phyloP scores from a whole-genome alignment of 2,329 filamentous ascomycete genomes.

The Penicillium digitatum region DNA sequence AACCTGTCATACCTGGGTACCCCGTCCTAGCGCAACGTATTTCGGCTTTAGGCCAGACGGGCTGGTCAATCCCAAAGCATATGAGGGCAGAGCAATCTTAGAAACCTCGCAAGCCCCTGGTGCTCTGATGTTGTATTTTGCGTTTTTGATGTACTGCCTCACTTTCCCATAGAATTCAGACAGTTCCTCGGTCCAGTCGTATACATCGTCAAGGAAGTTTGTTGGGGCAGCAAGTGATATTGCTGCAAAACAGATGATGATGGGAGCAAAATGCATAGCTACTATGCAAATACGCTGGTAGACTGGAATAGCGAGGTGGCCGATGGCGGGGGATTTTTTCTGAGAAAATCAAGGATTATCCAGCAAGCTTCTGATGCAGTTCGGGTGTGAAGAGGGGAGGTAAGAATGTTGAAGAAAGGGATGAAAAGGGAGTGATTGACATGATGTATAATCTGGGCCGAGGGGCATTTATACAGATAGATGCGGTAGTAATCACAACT shows the following conservation, averaged over 20 bases:
- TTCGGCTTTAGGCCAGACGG: constrained; percentile 60
- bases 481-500: constrained; percentile 14
- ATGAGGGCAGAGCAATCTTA: constrained; percentile 41
- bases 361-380: constrained; percentile 10
- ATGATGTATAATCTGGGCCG: constrained; percentile 11
- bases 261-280: constrained; percentile 21
- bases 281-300: constrained; percentile 17
- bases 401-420: constrained; percentile 9
- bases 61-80: constrained; percentile 57
- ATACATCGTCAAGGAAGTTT: constrained; percentile 29
- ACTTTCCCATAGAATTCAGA: constrained; percentile 41
- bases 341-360: background rate
- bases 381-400: background rate
- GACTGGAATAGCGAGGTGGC: constrained; percentile 2
- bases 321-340: background rate
- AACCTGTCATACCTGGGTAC: constrained; percentile 54
- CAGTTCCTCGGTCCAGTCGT: constrained; percentile 41
- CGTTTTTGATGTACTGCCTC: constrained; percentile 36
- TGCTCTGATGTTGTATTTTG: constrained; percentile 18
- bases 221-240: constrained; percentile 36
- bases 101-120: constrained; percentile 34
- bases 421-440: constrained; percentile 11
- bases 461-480: constrained; percentile 21
- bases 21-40: constrained; percentile 81
- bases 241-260: constrained; percentile 32